phyloP scores from a whole-genome alignment of 208 protist genomes.

The Crithidia acanthocephali region DNA sequence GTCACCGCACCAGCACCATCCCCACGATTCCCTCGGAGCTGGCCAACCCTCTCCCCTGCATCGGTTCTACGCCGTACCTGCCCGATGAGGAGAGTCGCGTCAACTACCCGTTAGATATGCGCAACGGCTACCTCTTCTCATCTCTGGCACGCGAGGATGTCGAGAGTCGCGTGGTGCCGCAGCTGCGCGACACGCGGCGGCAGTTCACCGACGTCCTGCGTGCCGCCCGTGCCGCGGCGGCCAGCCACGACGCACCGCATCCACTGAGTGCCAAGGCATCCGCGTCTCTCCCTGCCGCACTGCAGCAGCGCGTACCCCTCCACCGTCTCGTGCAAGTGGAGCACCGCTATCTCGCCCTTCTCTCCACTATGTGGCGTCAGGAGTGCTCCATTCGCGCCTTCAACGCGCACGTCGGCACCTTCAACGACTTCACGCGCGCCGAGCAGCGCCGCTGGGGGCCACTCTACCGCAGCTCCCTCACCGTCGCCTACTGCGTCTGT shows the following conservation, averaged over 20 bases:
- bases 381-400: constrained; percentile 55
- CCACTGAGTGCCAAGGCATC: background rate
- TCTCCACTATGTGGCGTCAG: constrained; percentile 37
- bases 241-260: background rate
- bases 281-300: constrained; percentile 13
- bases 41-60: background rate
- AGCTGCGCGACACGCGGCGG: constrained; percentile 31
- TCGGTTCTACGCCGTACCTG: constrained; percentile 37
- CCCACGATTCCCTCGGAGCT: background rate
- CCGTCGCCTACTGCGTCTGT: constrained; percentile 75
- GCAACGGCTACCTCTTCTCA: constrained; percentile 65
- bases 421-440: constrained; percentile 50
- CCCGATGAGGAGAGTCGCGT: constrained; percentile 30
- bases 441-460: constrained; percentile 63
- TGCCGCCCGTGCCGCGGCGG: constrained; percentile 2
- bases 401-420: constrained; percentile 58
- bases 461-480: constrained; percentile 67
- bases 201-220: constrained; percentile 40
- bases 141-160: constrained; percentile 62
- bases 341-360: constrained; percentile 19
- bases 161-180: constrained; percentile 39
- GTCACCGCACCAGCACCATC: background rate
- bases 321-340: constrained; percentile 17
- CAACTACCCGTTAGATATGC: constrained; percentile 69
- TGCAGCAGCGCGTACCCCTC: constrained; percentile 30